Percentiles rank a stretch among this genome's conserved stretches.
These are phyloP conservation scores for Apiotrichum brassicae DNA, from an alignment of 1,284 basidiomycete species.

Conservation along the genomic window DNA sequence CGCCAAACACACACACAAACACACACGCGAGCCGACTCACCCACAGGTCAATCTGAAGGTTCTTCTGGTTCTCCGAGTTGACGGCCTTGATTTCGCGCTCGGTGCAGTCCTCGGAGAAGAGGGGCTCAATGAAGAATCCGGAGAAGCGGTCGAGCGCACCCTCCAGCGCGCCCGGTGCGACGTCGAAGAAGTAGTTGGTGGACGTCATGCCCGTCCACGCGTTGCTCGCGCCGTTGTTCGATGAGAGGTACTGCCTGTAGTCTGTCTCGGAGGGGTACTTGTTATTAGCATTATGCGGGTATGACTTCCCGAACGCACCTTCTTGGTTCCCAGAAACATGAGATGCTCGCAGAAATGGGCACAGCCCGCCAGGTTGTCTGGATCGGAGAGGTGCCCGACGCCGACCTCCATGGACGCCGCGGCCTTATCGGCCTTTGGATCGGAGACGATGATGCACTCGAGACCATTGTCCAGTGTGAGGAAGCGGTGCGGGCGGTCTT, in stretches of 20 bases:
- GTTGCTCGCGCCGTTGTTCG: conserved; percentile 87
- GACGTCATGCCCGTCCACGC: conserved; percentile 90
- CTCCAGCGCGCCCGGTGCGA: conserved; percentile 74
- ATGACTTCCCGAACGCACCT: conserved; percentile 20
- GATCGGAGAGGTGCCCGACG: conserved; percentile 90
- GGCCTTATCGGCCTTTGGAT: conserved; percentile 85
- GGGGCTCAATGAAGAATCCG: conserved; percentile 87
- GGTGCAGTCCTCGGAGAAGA: conserved; percentile 82
- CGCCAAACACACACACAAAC: background rate
- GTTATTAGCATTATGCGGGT: conserved; percentile 40
- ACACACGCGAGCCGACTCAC: conserved; percentile 23
- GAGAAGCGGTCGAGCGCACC: conserved; percentile 84
- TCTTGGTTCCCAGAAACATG: conserved; percentile 67
- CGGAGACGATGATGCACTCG: conserved; percentile 78
- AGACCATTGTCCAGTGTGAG: conserved; percentile 83
- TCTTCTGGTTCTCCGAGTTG: conserved; percentile 98
- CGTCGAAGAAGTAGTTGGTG: conserved; percentile 79
- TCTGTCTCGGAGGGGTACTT: conserved; percentile 88
- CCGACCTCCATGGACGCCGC: conserved; percentile 92
- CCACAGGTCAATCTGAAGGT: conserved; percentile 91
- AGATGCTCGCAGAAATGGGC: conserved; percentile 67
- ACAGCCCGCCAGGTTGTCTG: conserved; percentile 57
- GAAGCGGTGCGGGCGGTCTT: conserved; percentile 69
- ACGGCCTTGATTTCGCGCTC: conserved; percentile 94
- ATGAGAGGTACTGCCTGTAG: conserved; percentile 82